Base-by-base conservation (phyloP, 2,329 filamentous ascomycete species). In the Penicillium oxalicum region DNA sequence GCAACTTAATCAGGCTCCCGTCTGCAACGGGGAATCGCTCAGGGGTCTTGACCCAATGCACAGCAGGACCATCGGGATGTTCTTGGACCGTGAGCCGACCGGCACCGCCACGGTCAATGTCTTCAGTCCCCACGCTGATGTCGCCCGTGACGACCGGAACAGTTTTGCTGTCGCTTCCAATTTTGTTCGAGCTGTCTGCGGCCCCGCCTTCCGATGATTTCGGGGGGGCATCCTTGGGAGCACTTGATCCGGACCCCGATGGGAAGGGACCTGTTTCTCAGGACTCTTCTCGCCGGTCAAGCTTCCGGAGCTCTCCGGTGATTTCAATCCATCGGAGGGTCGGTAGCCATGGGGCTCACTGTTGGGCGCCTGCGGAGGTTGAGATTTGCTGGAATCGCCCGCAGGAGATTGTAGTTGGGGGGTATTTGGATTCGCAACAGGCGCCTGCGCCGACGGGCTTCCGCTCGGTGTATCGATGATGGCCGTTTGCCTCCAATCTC, bases 21-120 rank as follows among this genome's bases (percentile, higher is more conserved):
- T 77, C 69, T 6, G 83, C 74, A 2, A 97, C 71, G 0, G 93
- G 91, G 69, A 87, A 97, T 63, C 86, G 78, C 65, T 95, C 89
- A 3, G 76, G 72, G 53, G 81, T 77, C 66, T 85, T 88, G 48
- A 72, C 72, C 91, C 91, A 97, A 61, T 90, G 84, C 28, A 83
- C 61, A 18, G 64, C 55, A 24, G 56, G 58, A 7, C 54, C 52
- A 40, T 54, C 28, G 27, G 59, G 55, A 43, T 50, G 47, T 37
- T 63, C 52, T 12, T 45, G 43, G 40, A 70, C 56, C 9, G 68
- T 63, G 32, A 66, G 46, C 47, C 64, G 60, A 35, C 65, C 70
- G 40, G 69, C 53, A 18, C 65, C 70, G 24, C 63, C 61, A 40
- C 60, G 52, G 28, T 56, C 64, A 39, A 65, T 59, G 26, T 64